Evolutionary conservation across 2,329 filamentous ascomycete species (phyloP), one percentile per base, ranked within the genome.

Genomic region (Dichotomopilus funicola): DNA sequence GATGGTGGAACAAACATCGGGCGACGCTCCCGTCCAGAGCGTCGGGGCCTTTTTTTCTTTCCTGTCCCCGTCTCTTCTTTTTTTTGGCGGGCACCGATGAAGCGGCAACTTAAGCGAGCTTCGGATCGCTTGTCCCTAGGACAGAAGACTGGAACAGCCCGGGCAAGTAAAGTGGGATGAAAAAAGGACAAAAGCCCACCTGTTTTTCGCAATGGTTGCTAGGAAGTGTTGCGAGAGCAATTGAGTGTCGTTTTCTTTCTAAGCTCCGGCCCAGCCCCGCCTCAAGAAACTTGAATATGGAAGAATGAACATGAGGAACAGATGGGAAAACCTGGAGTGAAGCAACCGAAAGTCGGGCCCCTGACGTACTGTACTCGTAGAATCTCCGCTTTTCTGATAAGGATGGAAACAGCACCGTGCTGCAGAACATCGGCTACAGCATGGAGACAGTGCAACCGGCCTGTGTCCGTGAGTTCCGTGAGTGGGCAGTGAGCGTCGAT

Each of bases 1-100:
- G 56, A 61, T 61, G 49, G 64, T 65, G 62, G 60, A 62, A 66
- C 60, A 51, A 33, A 56, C 63, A 65, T 65, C 55, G 58, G 62
- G 61, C 42, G 54, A 45, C 49, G 45, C 45, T 51, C 44, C 58
- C 58, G 56, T 55, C 35, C 27, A 53, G 42, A 46, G 13, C 6
- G 38, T 51, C 19, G 36, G 45, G 19, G 19, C 19, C 19, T 27
- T 27, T 27, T 27, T 27, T 27, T 27, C 19, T 27, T 27, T 27
- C 19, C 19, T 27, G 19, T 2, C 19, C 19, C 19, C 19, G 19
- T 27, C 19, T 27, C 19, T 27, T 27, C 19, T 27, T 27, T 27
- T 27, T 27, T 27, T 27, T 27, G 19, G 19, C 19, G 19, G 19
- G 19, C 19, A 27, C 19, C 19, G 19, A 27, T 27, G 19, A 27